A percentile compares a stretch with the other conserved stretches of the same genome.
Conservation (phyloP, 768 basidiomycete genomes). For the Boletus barrowsii region DNA sequence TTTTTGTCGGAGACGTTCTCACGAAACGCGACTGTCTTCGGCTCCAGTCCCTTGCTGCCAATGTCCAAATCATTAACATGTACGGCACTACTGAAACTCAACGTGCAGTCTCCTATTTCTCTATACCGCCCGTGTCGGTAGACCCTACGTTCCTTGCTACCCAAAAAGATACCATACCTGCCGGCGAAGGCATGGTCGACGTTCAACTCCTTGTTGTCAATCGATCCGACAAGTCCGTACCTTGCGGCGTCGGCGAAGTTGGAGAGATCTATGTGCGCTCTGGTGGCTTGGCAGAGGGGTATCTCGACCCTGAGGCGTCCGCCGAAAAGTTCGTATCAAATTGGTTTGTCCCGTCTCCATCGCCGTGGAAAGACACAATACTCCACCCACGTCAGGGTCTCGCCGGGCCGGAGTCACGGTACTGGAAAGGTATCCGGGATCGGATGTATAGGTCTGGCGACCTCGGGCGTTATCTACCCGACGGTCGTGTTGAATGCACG, state of each 20-base stretch:
- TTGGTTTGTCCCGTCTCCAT: conserved; percentile 68
- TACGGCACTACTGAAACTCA: conserved; percentile 99
- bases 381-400: conserved; percentile 51
- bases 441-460: conserved; percentile 98
- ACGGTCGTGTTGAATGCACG: conserved; percentile 93
- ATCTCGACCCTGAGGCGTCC: conserved; percentile 79
- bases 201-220: conserved; percentile 98
- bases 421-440: conserved; percentile 96
- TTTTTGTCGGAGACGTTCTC: conserved; percentile 98
- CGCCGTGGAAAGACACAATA: conserved; percentile 68
- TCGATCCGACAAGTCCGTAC: conserved; percentile 74
- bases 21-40: conserved; percentile 97
- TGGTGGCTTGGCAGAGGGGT: conserved; percentile 93
- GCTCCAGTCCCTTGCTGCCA: conserved; percentile 86
- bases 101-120: conserved; percentile 96
- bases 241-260: conserved; percentile 93
- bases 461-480: conserved; percentile 88
- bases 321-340: conserved; percentile 91
- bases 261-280: conserved; percentile 99
- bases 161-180: conserved; percentile 97
- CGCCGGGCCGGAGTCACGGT: conserved; percentile 67
- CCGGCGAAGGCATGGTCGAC: conserved; percentile 95
- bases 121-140: conserved; percentile 77
- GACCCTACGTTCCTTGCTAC: conserved; percentile 90
- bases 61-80: conserved; percentile 98